phyloP scores from a whole-genome alignment of 2,329 filamentous ascomycete species.

The Xylariaceae sp. region DNA sequence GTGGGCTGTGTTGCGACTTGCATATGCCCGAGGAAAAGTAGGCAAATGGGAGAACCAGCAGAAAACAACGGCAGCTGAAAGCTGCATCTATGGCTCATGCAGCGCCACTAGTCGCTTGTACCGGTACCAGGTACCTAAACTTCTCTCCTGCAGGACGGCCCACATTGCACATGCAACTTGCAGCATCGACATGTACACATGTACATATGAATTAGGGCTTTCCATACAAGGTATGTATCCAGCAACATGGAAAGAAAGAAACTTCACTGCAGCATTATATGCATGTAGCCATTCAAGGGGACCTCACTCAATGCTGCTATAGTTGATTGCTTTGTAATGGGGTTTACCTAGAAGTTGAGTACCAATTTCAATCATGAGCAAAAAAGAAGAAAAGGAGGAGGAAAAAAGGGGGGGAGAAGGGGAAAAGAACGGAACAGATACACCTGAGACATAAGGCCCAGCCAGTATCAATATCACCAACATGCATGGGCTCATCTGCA shows the following conservation, averaged over 20 bases:
- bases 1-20: constrained; percentile 40
- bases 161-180: neutral
- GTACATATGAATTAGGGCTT: neutral
- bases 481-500: constrained; percentile 15
- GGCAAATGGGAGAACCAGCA: constrained; percentile 34
- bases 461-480: constrained; percentile 12
- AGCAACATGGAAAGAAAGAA: neutral
- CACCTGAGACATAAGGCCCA: too few relatives aligned
- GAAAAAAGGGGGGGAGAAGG: too few relatives aligned
- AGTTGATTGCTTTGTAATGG: neutral
- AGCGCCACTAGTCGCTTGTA: constrained; percentile 28
- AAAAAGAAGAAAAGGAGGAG: too few relatives aligned
- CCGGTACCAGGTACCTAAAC: constrained; percentile 22
- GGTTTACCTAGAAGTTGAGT: neutral
- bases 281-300: neutral
- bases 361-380: too few relatives aligned
- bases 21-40: constrained; percentile 30
- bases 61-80: constrained; percentile 36
- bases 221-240: neutral
- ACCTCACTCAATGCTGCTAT: neutral
- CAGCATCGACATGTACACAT: neutral
- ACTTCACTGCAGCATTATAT: neutral
- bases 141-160: neutral
- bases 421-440: too few relatives aligned
- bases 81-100: constrained; percentile 36